These are phyloP conservation scores for Lecanoromycetidae sp. DNA, from an alignment of 2,329 filamentous ascomycete genomes.

Conservation along the genomic window DNA sequence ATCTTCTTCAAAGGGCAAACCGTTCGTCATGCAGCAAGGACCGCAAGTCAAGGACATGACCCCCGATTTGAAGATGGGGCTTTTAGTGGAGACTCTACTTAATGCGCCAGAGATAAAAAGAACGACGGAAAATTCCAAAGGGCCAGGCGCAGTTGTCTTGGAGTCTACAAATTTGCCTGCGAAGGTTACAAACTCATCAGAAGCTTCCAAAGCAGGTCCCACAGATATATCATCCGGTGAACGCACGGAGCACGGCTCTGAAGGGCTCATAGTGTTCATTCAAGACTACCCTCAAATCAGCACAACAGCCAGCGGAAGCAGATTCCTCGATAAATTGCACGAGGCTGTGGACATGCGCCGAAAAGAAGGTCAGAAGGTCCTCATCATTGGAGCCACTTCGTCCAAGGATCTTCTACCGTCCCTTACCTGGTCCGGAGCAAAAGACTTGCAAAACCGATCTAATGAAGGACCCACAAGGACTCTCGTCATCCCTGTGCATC, in stretches of 20 bases:
- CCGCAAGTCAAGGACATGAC: conserved; percentile 9
- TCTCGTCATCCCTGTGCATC: conserved; percentile 42
- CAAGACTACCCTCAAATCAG: conserved; percentile 71
- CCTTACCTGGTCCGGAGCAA: conserved; percentile 33
- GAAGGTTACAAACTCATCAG: not conserved
- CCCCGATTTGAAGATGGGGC: conserved; percentile 8
- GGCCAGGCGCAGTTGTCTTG: not conserved
- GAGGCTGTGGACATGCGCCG: conserved; percentile 60
- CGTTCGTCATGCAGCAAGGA: not conserved
- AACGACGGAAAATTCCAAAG: not conserved
- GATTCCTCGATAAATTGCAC: conserved; percentile 58
- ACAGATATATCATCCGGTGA: not conserved
- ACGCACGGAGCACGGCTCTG: not conserved
- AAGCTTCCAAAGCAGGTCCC: not conserved
- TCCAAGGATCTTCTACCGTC: conserved; percentile 34
- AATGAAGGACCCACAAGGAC: conserved; percentile 39
- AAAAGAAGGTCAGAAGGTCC: conserved; percentile 56
- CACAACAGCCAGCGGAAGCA: conserved; percentile 54
- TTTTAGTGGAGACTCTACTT: conserved; percentile 13
- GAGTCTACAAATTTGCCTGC: not conserved
- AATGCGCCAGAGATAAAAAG: conserved; percentile 12
- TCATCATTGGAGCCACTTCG: conserved; percentile 68
- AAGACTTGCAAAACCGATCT: conserved; percentile 34
- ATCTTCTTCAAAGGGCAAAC: not conserved
- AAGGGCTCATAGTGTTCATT: conserved; percentile 57